Base-by-base conservation (phyloP, 2,329 filamentous ascomycete genomes). In the Fusarium xylarioides region DNA sequence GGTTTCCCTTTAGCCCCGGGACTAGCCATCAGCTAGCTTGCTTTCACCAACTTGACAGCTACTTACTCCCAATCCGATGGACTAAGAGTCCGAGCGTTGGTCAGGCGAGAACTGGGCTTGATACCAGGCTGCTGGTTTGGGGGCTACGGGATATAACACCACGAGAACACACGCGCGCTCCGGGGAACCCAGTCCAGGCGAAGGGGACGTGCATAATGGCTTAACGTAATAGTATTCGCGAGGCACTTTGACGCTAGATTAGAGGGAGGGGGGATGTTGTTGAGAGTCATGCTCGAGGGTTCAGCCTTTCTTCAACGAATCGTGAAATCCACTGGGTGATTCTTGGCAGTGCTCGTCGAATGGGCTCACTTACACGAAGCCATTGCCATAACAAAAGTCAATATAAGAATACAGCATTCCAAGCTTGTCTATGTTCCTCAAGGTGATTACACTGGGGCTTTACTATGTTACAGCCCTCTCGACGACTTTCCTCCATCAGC, bases 131-230 rank as follows among this genome's bases (percentile, higher is more conserved):
- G 23, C 7, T 12, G 47, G n/a, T 21, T 23, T 35, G 18, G 10
- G 14, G 37, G 10, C 18, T 35, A 21, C 18, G 5, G 14, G 18
- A 16, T 37, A 21, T 21, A 37, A 10, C 18, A n/a, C 0, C 8
- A 8, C 18, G 12, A 52, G 16, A 52, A 52, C 18, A 8, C n/a
- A 19, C 30, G 40, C 30, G 23, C 40, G 30, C 23, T 15, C 14
- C 40, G 19, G 30, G 15, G 1, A 28, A 7, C 5, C 2, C 14
- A 16, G 1, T 15, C 18, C 0, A 28, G 23, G 8, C 0, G 1
- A 37, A 23, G 0, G 19, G 50, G 14, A 38, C 50, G 4, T n/a
- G 4, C 40, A 14, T 18, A 5, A 18, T 3, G 3, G 7, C 28
- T 42, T 56, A 23, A 23, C 5, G 4, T 2, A 19, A 19, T 23